Conservation (phyloP, 495 filamentous ascomycete genomes). For the Annulohypoxylon bovei region DNA sequence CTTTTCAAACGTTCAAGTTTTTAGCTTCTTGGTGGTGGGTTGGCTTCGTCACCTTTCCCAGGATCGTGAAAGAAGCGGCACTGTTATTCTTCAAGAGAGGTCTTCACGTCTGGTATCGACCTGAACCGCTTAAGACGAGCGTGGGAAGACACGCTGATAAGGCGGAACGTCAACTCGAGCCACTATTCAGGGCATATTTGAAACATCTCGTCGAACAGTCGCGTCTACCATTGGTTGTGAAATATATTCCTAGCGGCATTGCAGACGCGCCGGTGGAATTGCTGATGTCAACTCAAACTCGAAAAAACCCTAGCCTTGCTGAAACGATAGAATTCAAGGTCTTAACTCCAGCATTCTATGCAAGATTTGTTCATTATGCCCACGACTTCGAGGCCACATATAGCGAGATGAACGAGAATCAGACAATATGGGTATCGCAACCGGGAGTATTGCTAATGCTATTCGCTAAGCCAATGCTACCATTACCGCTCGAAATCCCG, state of each 20-base stretch:
- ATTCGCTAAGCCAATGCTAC: slow-evolving; percentile 46
- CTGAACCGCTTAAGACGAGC: slow-evolving; percentile 63
- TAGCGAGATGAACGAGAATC: slow-evolving; percentile 59
- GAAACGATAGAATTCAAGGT: slow-evolving; percentile 60
- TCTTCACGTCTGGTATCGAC: slow-evolving; percentile 67
- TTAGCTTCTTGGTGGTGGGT: slow-evolving; percentile 69
- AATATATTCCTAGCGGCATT: slow-evolving; percentile 62
- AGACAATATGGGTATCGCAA: slow-evolving; percentile 62
- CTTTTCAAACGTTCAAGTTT: slow-evolving; percentile 56
- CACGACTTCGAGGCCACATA: slow-evolving; percentile 62
- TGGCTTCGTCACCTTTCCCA: slow-evolving; percentile 68
- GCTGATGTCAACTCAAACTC: slow-evolving; percentile 47
- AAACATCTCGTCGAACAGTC: slow-evolving; percentile 55
- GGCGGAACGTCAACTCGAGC: slow-evolving; percentile 60
- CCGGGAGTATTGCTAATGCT: slow-evolving; percentile 56
- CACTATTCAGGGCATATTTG: slow-evolving; percentile 63
- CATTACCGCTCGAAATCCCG: slow-evolving; percentile 37
- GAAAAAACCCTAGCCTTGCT: not conserved
- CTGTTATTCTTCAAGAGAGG: slow-evolving; percentile 62
- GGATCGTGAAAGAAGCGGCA: slow-evolving; percentile 67
- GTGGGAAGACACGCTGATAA: slow-evolving; percentile 59
- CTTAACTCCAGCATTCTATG: slow-evolving; percentile 69
- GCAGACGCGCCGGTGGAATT: slow-evolving; percentile 44
- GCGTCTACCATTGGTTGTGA: slow-evolving; percentile 52
- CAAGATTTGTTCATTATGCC: slow-evolving; percentile 63